A percentile compares a stretch with the other conserved stretches of the same genome.
These are phyloP conservation scores for Lachancea sp. DNA, from an alignment of 805 yeast species.

Conservation along the genomic window DNA sequence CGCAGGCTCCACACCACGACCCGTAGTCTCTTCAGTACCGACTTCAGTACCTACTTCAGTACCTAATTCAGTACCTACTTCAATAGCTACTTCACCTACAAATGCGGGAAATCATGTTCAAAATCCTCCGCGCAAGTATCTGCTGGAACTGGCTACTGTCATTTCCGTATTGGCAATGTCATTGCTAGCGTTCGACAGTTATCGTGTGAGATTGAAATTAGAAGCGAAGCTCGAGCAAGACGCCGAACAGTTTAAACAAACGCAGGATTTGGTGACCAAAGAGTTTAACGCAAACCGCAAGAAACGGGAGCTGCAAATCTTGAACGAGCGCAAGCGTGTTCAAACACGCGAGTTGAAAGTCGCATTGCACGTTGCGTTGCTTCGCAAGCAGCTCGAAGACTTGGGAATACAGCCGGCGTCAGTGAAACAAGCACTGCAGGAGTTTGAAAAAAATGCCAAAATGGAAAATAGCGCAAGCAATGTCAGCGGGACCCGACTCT, in stretches of 20 bases:
- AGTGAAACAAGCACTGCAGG: slow-evolving; percentile 46
- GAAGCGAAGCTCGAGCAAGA: slow-evolving; percentile 29
- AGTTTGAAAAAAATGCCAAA: slow-evolving; percentile 53
- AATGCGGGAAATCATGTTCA: no score
- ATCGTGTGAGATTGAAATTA: slow-evolving; percentile 36
- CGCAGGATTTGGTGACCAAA: slow-evolving; percentile 37
- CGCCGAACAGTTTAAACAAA: slow-evolving; percentile 30
- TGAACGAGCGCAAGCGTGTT: slow-evolving; percentile 46
- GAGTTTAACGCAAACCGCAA: slow-evolving; percentile 46
- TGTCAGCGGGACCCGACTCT: slow-evolving; percentile 48
- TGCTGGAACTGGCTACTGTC: slow-evolving; percentile 38
- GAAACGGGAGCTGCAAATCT: slow-evolving; percentile 45
- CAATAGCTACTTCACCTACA: background rate
- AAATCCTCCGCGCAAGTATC: slow-evolving; percentile 9
- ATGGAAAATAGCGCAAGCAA: slow-evolving; percentile 51
- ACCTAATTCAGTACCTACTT: no score
- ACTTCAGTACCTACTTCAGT: background rate
- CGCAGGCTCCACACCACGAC: slow-evolving; percentile 1
- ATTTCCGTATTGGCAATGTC: slow-evolving; percentile 40
- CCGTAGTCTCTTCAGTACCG: no score
- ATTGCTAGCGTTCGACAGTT: slow-evolving; percentile 48
- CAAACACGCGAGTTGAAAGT: slow-evolving; percentile 48
- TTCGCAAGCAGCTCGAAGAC: slow-evolving; percentile 55
- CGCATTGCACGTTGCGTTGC: slow-evolving; percentile 60
- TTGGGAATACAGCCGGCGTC: slow-evolving; percentile 51